Conservation (phyloP, 2,329 filamentous ascomycete genomes). For the Emydomyces testavorans region DNA sequence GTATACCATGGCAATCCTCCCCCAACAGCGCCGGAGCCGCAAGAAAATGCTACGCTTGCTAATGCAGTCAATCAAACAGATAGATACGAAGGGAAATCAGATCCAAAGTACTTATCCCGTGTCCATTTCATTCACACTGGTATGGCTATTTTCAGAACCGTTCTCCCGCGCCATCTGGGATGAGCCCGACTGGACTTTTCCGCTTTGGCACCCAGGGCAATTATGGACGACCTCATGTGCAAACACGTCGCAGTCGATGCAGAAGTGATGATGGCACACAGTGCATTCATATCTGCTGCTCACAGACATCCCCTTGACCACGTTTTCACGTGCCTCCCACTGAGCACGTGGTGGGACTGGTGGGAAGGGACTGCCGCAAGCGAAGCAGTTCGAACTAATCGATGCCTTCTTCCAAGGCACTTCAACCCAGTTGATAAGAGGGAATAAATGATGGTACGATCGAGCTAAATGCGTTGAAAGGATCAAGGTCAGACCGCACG, state of each 20-base stretch:
- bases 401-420: constrained; percentile 69
- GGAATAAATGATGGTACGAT: constrained; percentile 90
- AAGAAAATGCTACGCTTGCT: too few species aligned
- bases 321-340: constrained; percentile 24
- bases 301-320: constrained; percentile 60
- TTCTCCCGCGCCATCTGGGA: constrained; percentile 2
- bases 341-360: constrained; percentile 31
- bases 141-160: constrained; percentile 4
- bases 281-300: constrained; percentile 80
- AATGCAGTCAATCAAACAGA: too few species aligned
- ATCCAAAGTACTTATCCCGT: constrained; percentile 9
- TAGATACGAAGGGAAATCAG: neutral
- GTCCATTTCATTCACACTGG: constrained; percentile 15
- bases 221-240: constrained; percentile 91
- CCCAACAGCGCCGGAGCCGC: too few species aligned
- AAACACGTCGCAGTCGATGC: constrained; percentile 95
- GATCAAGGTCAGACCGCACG: constrained; percentile 83
- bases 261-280: constrained; percentile 82
- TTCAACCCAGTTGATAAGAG: constrained; percentile 78
- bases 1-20: too few species aligned
- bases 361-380: constrained; percentile 66
- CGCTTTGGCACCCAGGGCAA: constrained; percentile 72
- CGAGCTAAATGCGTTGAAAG: constrained; percentile 84
- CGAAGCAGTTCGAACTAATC: constrained; percentile 56
- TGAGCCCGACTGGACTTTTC: constrained; percentile 12